Evolutionary conservation across 192 early-diverging fungal species (phyloP), one percentile per base, ranked within the genome.

Genomic region (Rhizophagus clarus): DNA sequence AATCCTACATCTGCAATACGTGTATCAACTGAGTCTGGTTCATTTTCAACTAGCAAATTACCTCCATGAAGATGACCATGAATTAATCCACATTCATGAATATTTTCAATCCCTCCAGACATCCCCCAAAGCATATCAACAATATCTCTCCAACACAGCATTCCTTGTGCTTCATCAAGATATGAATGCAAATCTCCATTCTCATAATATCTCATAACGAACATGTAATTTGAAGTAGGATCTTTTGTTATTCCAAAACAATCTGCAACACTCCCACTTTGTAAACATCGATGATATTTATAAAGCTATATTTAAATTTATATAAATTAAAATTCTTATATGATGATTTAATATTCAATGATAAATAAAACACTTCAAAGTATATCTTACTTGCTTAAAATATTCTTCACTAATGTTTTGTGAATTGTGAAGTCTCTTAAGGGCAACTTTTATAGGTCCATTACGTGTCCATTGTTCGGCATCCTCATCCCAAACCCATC

Each of bases 1-100:
- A 77, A 28, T 28, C 76, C 76, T 4, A 64, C 20, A 64, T 77
- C 76, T 22, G 76, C 32, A 4, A 77, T 77, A 49, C 72, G 28
- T 24, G 34, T 31, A n/a, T 73, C 42, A 3, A 31, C 15, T 1
- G 40, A 63, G 9, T 47, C 29, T 6, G 31, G 14, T 14, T 40
- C 62, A 22, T 34, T 61, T 61, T 77, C 61, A 6, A 22, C 26
- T 20, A 66, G 47, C 3, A 77, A 47, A 66, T 77, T 77, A 17
- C 76, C 76, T 24, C 61, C 62, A 66, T 77, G 76, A 28, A 77
- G 5, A 45, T 77, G 29, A 1, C 42, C 28, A 47, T 77, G 76
- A 24, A 32, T 15, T 26, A 77, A 37, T 4, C 49, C 31, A 29
- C n/a, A 1, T 14, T 77, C 34, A 34, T 77, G 76, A 12, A 77